Base-by-base conservation (phyloP, 345 rosid genomes). In the Salix brachista region DNA sequence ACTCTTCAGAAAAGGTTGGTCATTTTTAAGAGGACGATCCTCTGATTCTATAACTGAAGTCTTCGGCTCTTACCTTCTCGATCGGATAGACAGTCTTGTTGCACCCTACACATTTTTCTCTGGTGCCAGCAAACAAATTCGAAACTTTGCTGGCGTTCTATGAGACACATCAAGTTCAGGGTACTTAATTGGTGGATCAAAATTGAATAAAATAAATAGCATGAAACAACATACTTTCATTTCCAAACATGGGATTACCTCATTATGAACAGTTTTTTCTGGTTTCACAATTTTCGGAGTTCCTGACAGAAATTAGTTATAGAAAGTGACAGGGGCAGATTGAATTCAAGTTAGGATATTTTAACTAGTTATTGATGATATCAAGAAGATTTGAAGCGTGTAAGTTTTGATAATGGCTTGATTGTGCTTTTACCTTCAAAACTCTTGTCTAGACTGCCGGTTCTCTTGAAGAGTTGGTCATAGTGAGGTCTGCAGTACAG, bases 401-500 rank as follows among this genome's bases (percentile, higher is more conserved):
- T 67, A 21, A 36, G 7, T 36, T 39, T 23, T 30, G 23, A 39
- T 41, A 4, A 44, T 56, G 36, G 17, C 28, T 17, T 32, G 48
- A 23, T 16, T 62, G 69, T 5, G 14, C 25, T 39, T 54, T 70
- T 56, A 89, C 93, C 91, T 82, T 90, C 90, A 67, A 90, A 90
- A 54, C 90, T 90, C 86, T 90, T 88, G 56, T 83, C 87, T 19
- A 90, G 77, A 77, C 91, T 88, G 76, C 91, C 90, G 25, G 94
- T 86, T 85, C 88, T 81, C 83, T 90, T 90, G 88, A 90, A 88
- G 58, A 87, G 83, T 82, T 90, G 94, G 79, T 90, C 89, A 76
- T 64, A 90, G 72, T 90, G 94, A 70, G 91, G 94, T 70, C 88
- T 84, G 86, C 94, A 90, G 78, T 88, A 88, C 41, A 90, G 80